Evolutionary conservation across 2,329 filamentous ascomycete species (phyloP), one percentile per base, ranked within the genome.

Genomic region (Fusarium pseudocircinatum): DNA sequence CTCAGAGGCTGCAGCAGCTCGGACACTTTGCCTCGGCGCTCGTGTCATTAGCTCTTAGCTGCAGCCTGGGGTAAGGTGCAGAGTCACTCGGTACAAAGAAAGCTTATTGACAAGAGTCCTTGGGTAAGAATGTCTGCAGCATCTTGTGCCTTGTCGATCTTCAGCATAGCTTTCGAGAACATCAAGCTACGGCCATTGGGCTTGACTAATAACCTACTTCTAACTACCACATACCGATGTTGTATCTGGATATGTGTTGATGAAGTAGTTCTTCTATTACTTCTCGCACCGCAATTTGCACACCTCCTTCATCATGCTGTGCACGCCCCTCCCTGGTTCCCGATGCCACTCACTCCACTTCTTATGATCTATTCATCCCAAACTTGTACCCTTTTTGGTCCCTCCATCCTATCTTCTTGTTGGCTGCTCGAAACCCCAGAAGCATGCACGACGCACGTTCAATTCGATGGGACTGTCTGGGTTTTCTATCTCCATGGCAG

Each of bases 261-360:
- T 42, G 50, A 42, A 63, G 53, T 40, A 43, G 30, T 58, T 47
- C 37, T 58, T 26, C 43, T 56, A 18, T 37, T 34, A 30, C 63
- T 62, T 57, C 67, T 56, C 32, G 32, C 54, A 66, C 24, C 57
- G 32, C 49, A 44, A 42, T 43, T 18, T 46, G 54, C 56, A 62
- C 59, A 53, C 60, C 62, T 62, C 57, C 24, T 44, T 54, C 58
- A 58, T 37, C 39, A 9, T 69, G 20, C 26, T 20, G 30, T 26
- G 30, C 54, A 75, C 75, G 42, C 75, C 72, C 72, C 73, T 74
- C 75, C 75, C 68, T 67, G 75, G 60, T 42, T 72, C 64, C 63
- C 65, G 71, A 71, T 72, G 67, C 60, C 67, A 65, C 75, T 74
- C 75, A 65, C 75, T 74, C 75, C 73, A 77, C 75, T 76, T 76